These are phyloP conservation scores for Phytophthora aleatoria DNA, from an alignment of 352 stramenopile species.

Conservation along the genomic window DNA sequence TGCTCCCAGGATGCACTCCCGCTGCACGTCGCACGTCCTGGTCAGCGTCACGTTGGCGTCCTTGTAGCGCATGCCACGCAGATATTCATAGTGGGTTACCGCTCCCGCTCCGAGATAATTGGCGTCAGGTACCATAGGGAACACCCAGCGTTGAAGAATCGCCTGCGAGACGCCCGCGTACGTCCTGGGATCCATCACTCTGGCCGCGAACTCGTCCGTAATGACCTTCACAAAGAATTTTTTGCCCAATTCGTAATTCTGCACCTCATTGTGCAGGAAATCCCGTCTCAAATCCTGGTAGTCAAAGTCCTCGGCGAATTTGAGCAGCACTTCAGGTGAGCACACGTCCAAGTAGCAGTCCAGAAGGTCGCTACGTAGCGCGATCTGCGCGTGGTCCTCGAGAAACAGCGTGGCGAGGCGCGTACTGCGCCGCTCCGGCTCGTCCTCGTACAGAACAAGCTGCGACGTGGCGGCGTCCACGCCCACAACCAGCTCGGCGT, in stretches of 20 bases:
- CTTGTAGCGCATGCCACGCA: constrained; percentile 87
- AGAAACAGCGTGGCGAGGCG: constrained; percentile 75
- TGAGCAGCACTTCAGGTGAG: constrained; percentile 96
- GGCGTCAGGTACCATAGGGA: constrained; percentile 95
- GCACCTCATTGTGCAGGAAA: constrained; percentile 97
- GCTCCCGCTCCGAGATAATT: constrained; percentile 69
- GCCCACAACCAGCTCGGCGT: constrained; percentile 83
- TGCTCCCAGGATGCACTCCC: constrained; percentile 78
- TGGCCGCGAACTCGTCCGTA: constrained; percentile 91
- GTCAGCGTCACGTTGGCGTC: constrained; percentile 70
- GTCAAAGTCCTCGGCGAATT: constrained; percentile 99
- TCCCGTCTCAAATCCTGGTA: constrained; percentile 95
- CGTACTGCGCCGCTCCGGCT: constrained; percentile 53
- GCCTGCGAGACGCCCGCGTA: constrained; percentile 94
- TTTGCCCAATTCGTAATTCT: constrained; percentile 98
- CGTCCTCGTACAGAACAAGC: constrained; percentile 86
- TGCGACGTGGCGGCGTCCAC: constrained; percentile 78
- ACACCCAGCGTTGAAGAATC: constrained; percentile 95
- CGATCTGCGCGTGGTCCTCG: constrained; percentile 87
- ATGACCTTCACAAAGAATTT: constrained; percentile 96
- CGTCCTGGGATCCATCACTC: constrained; percentile 94
- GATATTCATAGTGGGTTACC: constrained; percentile 74
- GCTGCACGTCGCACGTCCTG: constrained; percentile 64
- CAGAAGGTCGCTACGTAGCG: constrained; percentile 93
- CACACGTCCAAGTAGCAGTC: constrained; percentile 99